Evolutionary conservation across 2,329 filamentous ascomycete genomes (phyloP), one percentile per base, ranked within the genome.

Genomic region (Myriangium duriaei): DNA sequence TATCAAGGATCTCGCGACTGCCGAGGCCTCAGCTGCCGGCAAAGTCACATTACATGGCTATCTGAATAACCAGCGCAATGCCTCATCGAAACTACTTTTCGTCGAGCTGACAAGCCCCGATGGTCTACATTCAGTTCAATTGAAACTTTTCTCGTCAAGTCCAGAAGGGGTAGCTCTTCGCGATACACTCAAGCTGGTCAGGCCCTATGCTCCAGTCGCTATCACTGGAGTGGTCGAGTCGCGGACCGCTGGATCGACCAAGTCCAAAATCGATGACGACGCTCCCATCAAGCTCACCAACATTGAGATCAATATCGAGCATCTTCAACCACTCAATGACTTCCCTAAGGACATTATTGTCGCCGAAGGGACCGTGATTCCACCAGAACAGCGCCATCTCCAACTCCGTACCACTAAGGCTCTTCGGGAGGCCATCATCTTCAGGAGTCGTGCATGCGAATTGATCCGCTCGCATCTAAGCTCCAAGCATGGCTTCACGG

Each of bases 291-390:
- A 56, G 37, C 54, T 62, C 34, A 50, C 50, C 16, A 45, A 56
- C 3, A 56, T 75, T 42, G 79, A 86, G 48, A 58, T 91, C 34
- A 64, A 68, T 4, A 58, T 86, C 12, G 62, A 70, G 32, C 67
- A 68, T 3, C 69, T 93, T 6, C 64, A 73, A 30, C 69, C 73
- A 35, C 67, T 95, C 3, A 88, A 88, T 48, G 61, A 70, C 0
- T 84, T 92, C 39, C 75, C 81, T 1, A 72, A 72, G 30, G 74
- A 87, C 45, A 76, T 93, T 40, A 78, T 91, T 42, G 74, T 92
- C 44, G 81, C 79, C 2, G 64, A 76, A 11, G 77, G 81, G 33
- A 81, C 80, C 2, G 69, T 76, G 0, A 94, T 91, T 51, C 71
- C 81, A 0, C 74, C 78, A 0, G 72, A 81, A 34, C 72, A 81